phyloP scores from a whole-genome alignment of 1,284 basidiomycete species.

The Ceratorhiza oryzae-sativae region DNA sequence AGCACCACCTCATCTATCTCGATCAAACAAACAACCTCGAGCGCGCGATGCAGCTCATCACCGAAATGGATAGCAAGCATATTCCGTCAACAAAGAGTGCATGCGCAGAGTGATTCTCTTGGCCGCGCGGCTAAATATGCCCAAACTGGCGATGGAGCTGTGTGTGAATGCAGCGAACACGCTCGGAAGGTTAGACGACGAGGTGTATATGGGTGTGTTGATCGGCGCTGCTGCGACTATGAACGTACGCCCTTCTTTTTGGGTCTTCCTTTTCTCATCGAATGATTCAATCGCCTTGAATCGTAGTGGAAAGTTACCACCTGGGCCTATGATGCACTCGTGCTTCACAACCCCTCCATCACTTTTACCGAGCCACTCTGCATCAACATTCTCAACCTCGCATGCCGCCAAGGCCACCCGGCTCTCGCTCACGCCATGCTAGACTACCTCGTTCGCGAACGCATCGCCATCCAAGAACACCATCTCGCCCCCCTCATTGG shows the following conservation, averaged over 20 bases:
- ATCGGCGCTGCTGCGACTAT: conserved; percentile 62
- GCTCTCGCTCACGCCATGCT: conserved; percentile 73
- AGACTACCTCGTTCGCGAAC: conserved; percentile 58
- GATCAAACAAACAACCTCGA: conserved; percentile 16
- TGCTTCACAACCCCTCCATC: conserved; percentile 60
- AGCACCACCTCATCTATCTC: background rate
- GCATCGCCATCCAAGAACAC: conserved; percentile 65
- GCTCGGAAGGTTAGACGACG: conserved; percentile 59
- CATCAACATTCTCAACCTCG: conserved; percentile 71
- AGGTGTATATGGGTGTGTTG: conserved; percentile 67
- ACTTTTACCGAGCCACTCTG: conserved; percentile 76
- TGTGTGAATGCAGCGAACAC: conserved; percentile 51
- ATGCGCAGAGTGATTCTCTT: conserved; percentile 8
- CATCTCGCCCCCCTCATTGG: conserved; percentile 75
- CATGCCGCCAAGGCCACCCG: conserved; percentile 71
- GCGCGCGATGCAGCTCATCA: conserved; percentile 44
- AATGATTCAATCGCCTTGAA: conserved; percentile 40
- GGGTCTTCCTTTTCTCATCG: background rate
- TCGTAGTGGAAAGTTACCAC: conserved; percentile 69
- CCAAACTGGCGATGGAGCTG: conserved; percentile 20
- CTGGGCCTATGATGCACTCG: conserved; percentile 62
- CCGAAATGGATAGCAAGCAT: conserved; percentile 59
- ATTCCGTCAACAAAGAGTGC: conserved; percentile 56
- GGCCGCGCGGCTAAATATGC: conserved; percentile 20
- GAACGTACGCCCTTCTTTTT: conserved; percentile 60